Conservation (phyloP, 2,329 filamentous ascomycete genomes). For the Colletotrichum caudatum region DNA sequence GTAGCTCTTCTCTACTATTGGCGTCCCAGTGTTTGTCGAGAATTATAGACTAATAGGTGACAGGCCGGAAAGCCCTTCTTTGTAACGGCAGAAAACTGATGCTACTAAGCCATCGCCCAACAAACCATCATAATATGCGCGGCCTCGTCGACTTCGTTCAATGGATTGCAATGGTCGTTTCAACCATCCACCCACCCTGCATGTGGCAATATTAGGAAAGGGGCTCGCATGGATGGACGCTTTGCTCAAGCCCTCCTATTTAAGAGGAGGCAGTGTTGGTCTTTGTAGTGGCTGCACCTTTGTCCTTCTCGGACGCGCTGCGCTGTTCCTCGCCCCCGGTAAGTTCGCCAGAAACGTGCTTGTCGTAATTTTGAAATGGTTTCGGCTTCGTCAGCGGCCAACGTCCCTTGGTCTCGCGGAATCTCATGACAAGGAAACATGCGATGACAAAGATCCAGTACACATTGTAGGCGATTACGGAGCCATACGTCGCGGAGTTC, state of each 20-base stretch:
- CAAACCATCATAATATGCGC: not conserved
- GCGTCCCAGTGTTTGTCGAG: not conserved
- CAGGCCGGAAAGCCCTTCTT: not conserved
- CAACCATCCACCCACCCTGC: not conserved
- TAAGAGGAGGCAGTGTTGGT: constrained; percentile 23
- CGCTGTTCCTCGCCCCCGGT: constrained; percentile 16
- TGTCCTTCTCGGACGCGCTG: constrained; percentile 11
- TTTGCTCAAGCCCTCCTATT: not conserved
- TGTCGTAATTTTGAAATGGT: constrained; percentile 14
- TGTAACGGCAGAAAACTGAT: not conserved
- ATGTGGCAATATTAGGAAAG: no score
- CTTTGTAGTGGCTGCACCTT: constrained; percentile 25
- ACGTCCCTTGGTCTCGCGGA: constrained; percentile 70
- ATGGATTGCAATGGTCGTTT: not conserved
- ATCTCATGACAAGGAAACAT: constrained; percentile 74
- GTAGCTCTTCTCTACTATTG: not conserved
- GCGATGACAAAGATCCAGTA: constrained; percentile 84
- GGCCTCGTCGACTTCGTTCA: not conserved
- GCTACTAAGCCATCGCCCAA: not conserved
- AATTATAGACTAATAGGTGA: no score
- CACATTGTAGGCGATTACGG: constrained; percentile 86
- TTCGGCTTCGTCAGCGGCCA: constrained; percentile 60
- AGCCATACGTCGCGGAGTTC: constrained; percentile 89
- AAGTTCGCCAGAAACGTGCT: not conserved
- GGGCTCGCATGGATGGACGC: not conserved